These are phyloP conservation scores for Rosa persica DNA, from an alignment of 306 rosid species.

Conservation along the genomic window DNA sequence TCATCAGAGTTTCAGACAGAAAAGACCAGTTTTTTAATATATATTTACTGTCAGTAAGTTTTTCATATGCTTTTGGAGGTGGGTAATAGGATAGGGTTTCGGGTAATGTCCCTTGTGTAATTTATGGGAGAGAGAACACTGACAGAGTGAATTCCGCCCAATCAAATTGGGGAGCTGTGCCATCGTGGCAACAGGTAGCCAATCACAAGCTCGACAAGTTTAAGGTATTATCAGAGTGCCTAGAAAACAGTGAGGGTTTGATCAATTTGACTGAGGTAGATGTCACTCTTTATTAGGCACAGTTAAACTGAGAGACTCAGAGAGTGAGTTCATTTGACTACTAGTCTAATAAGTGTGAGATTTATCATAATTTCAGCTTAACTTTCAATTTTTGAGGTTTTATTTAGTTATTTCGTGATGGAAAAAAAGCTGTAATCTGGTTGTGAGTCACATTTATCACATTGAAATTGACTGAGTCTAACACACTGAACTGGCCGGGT, in stretches of 20 bases:
- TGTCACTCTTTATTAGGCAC: constrained; percentile 36
- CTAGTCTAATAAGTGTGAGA: background rate
- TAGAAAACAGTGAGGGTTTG: constrained; percentile 23
- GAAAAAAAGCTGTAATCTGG: background rate
- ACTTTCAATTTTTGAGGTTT: background rate
- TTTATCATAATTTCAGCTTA: background rate
- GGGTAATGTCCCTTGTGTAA: constrained; percentile 48
- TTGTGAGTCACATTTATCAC: background rate
- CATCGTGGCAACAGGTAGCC: constrained; percentile 63
- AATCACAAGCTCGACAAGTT: constrained; percentile 84
- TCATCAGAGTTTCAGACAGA: constrained; percentile 43
- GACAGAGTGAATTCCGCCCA: constrained; percentile 33
- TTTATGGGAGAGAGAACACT: constrained; percentile 17
- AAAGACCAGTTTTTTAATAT: constrained; percentile 30
- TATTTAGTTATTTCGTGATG: background rate
- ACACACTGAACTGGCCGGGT: background rate
- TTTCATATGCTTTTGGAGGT: constrained; percentile 36
- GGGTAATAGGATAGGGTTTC: constrained; percentile 32
- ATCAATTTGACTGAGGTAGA: constrained; percentile 2
- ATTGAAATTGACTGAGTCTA: background rate
- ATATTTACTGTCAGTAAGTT: constrained; percentile 10
- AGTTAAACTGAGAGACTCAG: constrained; percentile 23
- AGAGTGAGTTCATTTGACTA: constrained; percentile 43
- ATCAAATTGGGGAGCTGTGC: constrained; percentile 56
- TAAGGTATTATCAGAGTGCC: constrained; percentile 69